phyloP scores from a whole-genome alignment of 2,329 filamentous ascomycete genomes.

The Celoporthe dispersa region DNA sequence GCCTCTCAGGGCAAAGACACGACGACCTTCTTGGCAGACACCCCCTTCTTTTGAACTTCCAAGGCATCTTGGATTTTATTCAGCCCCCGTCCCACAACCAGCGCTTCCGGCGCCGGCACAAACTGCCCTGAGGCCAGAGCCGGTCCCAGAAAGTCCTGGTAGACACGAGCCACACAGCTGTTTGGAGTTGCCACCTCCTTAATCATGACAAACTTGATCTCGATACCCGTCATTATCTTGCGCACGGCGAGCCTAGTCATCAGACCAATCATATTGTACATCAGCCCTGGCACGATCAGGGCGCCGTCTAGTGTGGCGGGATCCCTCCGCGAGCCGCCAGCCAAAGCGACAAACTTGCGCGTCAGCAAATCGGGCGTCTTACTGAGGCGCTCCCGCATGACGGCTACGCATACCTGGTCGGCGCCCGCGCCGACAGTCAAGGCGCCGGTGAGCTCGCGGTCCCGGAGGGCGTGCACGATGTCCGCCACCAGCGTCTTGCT shows the following conservation, averaged over 20 bases:
- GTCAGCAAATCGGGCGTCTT: no score
- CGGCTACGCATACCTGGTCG: not conserved
- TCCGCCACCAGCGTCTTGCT: slow-evolving; percentile 36
- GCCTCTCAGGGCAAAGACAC: not conserved
- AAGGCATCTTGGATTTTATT: slow-evolving; percentile 3
- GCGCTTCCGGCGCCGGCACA: not conserved
- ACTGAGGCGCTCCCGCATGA: no score
- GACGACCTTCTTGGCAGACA: slow-evolving; percentile 7
- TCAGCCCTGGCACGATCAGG: no score
- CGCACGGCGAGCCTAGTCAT: no score
- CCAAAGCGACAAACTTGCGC: no score
- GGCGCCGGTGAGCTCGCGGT: not conserved
- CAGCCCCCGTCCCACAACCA: slow-evolving; percentile 11
- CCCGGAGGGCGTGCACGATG: not conserved
- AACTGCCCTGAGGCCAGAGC: not conserved
- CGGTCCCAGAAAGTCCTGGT: not conserved
- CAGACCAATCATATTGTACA: no score
- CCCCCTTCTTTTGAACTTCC: slow-evolving; percentile 5
- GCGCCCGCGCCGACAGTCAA: slow-evolving; percentile 2
- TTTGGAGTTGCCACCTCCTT: no score
- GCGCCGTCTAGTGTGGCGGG: no score
- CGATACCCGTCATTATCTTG: no score
- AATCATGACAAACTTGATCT: no score
- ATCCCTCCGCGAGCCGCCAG: no score
- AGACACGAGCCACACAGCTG: not conserved